Evolutionary conservation across 306 rosid species (phyloP).

Genomic region (Rosa lucieae): DNA sequence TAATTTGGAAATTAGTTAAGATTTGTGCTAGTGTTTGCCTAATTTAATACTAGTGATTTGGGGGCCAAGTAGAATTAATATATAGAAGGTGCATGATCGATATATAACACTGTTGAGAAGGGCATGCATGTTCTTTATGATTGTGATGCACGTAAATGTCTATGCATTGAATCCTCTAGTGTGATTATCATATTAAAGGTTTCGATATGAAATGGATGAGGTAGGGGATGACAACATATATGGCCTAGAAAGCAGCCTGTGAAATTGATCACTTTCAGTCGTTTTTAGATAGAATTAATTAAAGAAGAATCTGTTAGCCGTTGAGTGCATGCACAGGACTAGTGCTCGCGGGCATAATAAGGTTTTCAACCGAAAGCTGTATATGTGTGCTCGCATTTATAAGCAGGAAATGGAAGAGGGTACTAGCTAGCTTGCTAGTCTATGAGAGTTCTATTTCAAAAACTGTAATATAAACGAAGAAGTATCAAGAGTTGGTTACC

Average conservation of each 20-base stretch:
- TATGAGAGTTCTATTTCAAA: too few species aligned
- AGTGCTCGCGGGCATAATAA: constrained; percentile 3
- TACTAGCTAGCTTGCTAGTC: background rate
- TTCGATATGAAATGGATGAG: background rate
- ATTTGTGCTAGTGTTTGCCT: background rate
- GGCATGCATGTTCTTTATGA: background rate
- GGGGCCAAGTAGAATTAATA: background rate
- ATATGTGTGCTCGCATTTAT: constrained; percentile 6
- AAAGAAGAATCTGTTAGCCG: background rate
- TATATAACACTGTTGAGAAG: background rate
- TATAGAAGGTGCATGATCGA: background rate
- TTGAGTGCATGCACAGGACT: background rate
- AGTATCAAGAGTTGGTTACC: too few species aligned
- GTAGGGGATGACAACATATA: background rate
- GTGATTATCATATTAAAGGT: background rate
- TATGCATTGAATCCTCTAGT: too few species aligned
- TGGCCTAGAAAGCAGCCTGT: constrained; percentile 5
- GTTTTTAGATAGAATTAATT: background rate
- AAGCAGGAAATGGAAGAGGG: background rate
- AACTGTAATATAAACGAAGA: too few species aligned
- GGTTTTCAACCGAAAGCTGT: background rate
- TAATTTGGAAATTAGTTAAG: background rate
- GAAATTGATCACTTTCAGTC: constrained; percentile 4
- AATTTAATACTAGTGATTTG: background rate
- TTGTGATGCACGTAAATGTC: background rate